Evolutionary conservation across 495 filamentous ascomycete genomes (phyloP).

Genomic region (Apiosordaria backusii): DNA sequence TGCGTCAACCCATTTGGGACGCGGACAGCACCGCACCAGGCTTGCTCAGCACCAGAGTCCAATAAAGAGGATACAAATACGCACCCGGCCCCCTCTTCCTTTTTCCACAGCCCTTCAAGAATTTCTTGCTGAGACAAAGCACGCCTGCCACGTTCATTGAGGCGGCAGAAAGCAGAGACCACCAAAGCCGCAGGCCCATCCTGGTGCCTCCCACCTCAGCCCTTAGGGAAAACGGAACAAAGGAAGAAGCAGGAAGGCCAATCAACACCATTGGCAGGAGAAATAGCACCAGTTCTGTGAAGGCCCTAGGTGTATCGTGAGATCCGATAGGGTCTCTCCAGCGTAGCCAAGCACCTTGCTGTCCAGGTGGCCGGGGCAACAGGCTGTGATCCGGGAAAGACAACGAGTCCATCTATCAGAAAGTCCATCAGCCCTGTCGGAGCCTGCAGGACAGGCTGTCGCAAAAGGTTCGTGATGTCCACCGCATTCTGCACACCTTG

Average conservation of each 20-base stretch:
- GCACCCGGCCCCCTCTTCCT: constrained; percentile 20
- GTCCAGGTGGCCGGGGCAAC: background rate
- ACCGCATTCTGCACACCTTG: constrained; percentile 9
- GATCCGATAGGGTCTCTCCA: constrained; percentile 5
- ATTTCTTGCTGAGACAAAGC: constrained; percentile 30
- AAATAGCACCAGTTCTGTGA: constrained; percentile 13
- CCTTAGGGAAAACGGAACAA: constrained; percentile 12
- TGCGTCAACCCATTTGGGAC: constrained; percentile 20
- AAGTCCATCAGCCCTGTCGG: constrained; percentile 1
- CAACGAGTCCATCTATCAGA: background rate
- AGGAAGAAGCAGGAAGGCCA: background rate
- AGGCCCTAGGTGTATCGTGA: constrained; percentile 13
- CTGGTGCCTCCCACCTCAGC: background rate
- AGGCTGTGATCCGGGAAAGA: constrained; percentile 5
- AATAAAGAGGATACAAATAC: constrained; percentile 38
- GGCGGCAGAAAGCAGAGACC: constrained; percentile 23
- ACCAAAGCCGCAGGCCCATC: constrained; percentile 4
- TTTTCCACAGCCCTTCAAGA: constrained; percentile 24
- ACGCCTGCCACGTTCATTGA: constrained; percentile 24
- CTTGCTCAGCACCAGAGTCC: constrained; percentile 2
- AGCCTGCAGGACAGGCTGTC: constrained; percentile 13
- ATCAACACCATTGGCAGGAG: constrained; percentile 9
- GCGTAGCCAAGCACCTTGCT: constrained; percentile 5
- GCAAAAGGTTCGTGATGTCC: constrained; percentile 23
- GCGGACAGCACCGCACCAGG: constrained; percentile 15